Base-by-base conservation (phyloP, 2,329 filamentous ascomycete genomes). In the Colletotrichum musae region DNA sequence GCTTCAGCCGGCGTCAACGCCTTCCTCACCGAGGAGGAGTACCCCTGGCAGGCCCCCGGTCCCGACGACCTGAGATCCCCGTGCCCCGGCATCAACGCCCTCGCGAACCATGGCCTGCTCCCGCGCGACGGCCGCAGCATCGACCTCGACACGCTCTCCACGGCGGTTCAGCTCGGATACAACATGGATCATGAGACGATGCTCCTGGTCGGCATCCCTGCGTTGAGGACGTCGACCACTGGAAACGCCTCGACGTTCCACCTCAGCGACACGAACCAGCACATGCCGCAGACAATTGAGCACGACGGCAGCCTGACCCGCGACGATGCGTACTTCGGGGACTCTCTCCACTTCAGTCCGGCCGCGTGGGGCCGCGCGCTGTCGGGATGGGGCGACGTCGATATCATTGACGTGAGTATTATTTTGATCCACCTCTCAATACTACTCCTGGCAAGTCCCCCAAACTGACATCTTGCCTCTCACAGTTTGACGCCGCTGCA, bases 251-350 rank as follows among this genome's bases (percentile, higher is more conserved):
- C 71, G 2, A 76, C 75, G 0, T 74, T 78, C 12, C 74, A 78
- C 68, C 62, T 78, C 1, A 73, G 74, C 50, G 77, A 78, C 39
- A 58, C 77, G 4, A 63, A 71, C 36, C 71, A 72, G n/a, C 75
- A 77, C 54, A 43, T 48, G 63, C 7, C 64, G 72, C 18, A 70
- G 75, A 75, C 77, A 10, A 77, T 79, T 59, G 78, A 80, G 64
- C 77, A 79, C 63, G 77, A 80, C 65, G 77, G 76, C 43, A 76
- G 73, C 39, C 65, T 79, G 2, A 75, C 70, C 59, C 72, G 78
- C 41, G 71, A 73, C 51, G 77, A 80, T 63, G 45, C 72, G 36
- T 69, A 70, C 66, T 75, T 74, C 36, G 77, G 77, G 32, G 73
- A 78, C 69, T 77, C 76, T 65, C 71, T 75, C 58, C 74, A 72